Conservation (phyloP, 495 filamentous ascomycete genomes). For the Tuber borchii region DNA sequence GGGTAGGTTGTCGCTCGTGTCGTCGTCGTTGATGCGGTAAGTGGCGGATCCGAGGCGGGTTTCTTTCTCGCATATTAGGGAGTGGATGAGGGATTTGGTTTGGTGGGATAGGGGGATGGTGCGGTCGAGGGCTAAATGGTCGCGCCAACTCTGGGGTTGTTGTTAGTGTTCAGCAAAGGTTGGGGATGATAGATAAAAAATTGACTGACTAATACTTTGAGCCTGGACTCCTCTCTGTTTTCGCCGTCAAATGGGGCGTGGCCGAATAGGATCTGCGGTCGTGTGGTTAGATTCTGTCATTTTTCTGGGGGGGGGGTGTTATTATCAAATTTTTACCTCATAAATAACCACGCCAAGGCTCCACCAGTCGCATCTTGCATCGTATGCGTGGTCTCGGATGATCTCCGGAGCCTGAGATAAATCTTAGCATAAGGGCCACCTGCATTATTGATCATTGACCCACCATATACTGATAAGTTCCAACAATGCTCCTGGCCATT, state of each 20-base stretch:
- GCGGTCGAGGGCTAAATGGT: conserved; percentile 58
- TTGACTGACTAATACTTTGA: conserved; percentile 63
- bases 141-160: conserved; percentile 44
- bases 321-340: too few species aligned
- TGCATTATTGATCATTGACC: not conserved
- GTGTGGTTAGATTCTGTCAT: conserved; percentile 8
- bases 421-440: not conserved
- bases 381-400: conserved; percentile 72
- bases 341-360: conserved; percentile 88
- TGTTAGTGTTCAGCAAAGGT: not conserved
- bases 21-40: conserved; percentile 9
- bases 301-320: too few species aligned
- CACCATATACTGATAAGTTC: conserved; percentile 85
- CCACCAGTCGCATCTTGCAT: conserved; percentile 95
- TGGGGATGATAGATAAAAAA: conserved; percentile 41
- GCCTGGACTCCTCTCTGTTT: conserved; percentile 71
- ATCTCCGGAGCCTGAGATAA: conserved; percentile 70
- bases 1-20: conserved; percentile 2
- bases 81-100: conserved; percentile 66
- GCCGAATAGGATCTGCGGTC: conserved; percentile 69
- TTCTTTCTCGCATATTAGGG: conserved; percentile 70
- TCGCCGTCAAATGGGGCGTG: conserved; percentile 82
- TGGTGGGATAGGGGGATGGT: conserved; percentile 54
- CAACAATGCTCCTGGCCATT: conserved; percentile 78
- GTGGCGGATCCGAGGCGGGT: conserved; percentile 61